A percentile compares a stretch with the other conserved stretches of the same genome.
Evolutionary conservation across 208 protist genomes (phyloP).

Genomic region (Wallacemonas rigidus): DNA sequence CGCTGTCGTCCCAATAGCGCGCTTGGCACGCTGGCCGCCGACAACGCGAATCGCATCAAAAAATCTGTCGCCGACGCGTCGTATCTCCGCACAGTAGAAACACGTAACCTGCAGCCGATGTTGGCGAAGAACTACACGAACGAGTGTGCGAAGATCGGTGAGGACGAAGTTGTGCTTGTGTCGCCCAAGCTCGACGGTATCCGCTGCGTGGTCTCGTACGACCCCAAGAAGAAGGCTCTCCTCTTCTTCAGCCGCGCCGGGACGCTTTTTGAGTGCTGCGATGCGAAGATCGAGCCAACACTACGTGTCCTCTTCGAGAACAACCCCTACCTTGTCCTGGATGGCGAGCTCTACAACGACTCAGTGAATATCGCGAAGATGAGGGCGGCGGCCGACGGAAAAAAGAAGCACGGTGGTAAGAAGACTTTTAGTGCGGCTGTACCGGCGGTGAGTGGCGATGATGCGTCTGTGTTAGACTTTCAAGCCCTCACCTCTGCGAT

Average conservation of each 20-base stretch:
- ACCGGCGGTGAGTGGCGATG: not conserved
- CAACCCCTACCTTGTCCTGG: slow-evolving; percentile 79
- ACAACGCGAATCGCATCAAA: slow-evolving; percentile 66
- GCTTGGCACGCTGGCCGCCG: slow-evolving; percentile 33
- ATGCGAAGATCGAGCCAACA: slow-evolving; percentile 63
- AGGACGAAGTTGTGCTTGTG: slow-evolving; percentile 53
- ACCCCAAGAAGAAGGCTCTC: slow-evolving; percentile 39
- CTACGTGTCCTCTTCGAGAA: slow-evolving; percentile 64
- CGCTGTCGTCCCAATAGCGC: slow-evolving; percentile 60
- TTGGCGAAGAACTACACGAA: slow-evolving; percentile 82
- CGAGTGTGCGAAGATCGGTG: slow-evolving; percentile 52
- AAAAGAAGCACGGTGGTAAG: not conserved
- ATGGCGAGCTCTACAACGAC: slow-evolving; percentile 90
- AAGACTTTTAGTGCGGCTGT: too few relatives aligned
- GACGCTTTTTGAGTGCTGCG: slow-evolving; percentile 88
- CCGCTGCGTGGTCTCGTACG: slow-evolving; percentile 83
- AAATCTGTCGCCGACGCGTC: slow-evolving; percentile 73
- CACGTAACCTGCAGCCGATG: slow-evolving; percentile 86
- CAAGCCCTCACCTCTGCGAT: slow-evolving; percentile 77
- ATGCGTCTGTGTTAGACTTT: slow-evolving; percentile 51
- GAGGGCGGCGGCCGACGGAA: not conserved
- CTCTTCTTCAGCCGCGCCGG: slow-evolving; percentile 87
- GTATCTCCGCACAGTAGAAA: slow-evolving; percentile 62
- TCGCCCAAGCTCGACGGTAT: slow-evolving; percentile 92
- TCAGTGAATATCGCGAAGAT: slow-evolving; percentile 33